Percentiles rank a stretch among this genome's conserved stretches.
Conservation (phyloP, 441 rosid genomes). For the Corymbia citriodora region DNA sequence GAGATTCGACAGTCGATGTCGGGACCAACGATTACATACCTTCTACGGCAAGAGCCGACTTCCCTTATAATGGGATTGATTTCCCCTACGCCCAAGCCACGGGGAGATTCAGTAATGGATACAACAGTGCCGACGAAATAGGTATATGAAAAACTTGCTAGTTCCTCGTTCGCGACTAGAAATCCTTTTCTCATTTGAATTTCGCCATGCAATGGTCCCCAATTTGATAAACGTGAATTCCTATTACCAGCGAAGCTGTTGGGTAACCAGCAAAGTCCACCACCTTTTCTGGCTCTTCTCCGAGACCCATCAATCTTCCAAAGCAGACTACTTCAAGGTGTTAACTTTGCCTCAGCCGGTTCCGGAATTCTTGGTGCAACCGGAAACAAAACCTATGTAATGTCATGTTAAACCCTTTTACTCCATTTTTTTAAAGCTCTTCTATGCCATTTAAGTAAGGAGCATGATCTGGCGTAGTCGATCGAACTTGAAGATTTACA, state of each 20-base stretch:
- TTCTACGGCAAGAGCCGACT: not conserved
- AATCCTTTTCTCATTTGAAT: not conserved
- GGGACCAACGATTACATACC: not conserved
- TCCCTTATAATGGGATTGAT: not conserved
- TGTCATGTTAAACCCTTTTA: not conserved
- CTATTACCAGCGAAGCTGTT: constrained; percentile 7
- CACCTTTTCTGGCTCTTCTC: constrained; percentile 1
- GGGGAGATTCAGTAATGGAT: constrained; percentile 1
- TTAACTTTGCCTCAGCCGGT: constrained; percentile 37
- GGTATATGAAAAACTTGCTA: not conserved
- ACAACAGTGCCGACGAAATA: constrained; percentile 16
- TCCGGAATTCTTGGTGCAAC: constrained; percentile 23
- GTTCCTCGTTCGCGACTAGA: not conserved
- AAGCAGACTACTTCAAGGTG: constrained; percentile 9
- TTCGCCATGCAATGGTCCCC: not conserved
- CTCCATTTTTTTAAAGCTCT: not conserved
- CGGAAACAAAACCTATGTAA: constrained; percentile 11
- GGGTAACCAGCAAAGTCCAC: constrained; percentile 20
- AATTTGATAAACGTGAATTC: not conserved
- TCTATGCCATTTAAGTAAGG: not conserved
- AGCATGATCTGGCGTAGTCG: not conserved
- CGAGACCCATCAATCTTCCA: not conserved
- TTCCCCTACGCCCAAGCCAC: not conserved
- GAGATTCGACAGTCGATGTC: not conserved
- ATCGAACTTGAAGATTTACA: not conserved